Percentiles rank a stretch among this genome's conserved stretches.
Conservation (phyloP, 78 protist genomes). For the Creolimax fragrantissima region DNA sequence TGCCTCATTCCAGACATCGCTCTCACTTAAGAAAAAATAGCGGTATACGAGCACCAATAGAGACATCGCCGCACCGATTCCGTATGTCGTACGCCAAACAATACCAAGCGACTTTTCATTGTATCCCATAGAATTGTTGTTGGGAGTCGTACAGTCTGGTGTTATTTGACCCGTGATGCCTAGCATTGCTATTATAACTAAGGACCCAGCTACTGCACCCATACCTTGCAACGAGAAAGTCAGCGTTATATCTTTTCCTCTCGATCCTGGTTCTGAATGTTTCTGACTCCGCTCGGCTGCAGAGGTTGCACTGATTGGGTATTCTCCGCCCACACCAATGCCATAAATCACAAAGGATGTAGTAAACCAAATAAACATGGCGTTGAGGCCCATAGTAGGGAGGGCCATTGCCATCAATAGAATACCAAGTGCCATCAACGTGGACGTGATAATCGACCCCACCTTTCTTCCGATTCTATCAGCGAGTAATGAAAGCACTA, state of each 20-base stretch:
- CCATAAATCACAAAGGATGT: not conserved
- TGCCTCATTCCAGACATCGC: no score
- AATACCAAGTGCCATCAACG: not conserved
- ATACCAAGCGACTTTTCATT: not conserved
- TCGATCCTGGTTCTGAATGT: not conserved
- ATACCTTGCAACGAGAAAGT: not conserved
- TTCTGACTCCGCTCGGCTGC: slow-evolving; percentile 19
- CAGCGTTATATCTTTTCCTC: not conserved
- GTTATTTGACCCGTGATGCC: not conserved
- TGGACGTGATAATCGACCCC: not conserved
- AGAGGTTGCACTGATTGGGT: not conserved
- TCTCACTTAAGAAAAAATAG: no score
- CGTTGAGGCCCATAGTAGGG: not conserved
- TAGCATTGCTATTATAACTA: not conserved
- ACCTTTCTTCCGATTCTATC: not conserved
- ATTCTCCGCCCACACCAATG: slow-evolving; percentile 27
- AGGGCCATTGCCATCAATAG: not conserved
- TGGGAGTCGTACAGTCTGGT: not conserved
- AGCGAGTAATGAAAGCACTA: not conserved
- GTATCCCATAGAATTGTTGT: not conserved
- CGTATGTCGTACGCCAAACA: slow-evolving; percentile 3
- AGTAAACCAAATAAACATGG: slow-evolving; percentile 3
- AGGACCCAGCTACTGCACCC: not conserved
- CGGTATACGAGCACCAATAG: no score
- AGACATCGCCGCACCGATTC: not conserved